Evolutionary conservation across 352 stramenopile species (phyloP).

Genomic region (Blastocystis sp.): DNA sequence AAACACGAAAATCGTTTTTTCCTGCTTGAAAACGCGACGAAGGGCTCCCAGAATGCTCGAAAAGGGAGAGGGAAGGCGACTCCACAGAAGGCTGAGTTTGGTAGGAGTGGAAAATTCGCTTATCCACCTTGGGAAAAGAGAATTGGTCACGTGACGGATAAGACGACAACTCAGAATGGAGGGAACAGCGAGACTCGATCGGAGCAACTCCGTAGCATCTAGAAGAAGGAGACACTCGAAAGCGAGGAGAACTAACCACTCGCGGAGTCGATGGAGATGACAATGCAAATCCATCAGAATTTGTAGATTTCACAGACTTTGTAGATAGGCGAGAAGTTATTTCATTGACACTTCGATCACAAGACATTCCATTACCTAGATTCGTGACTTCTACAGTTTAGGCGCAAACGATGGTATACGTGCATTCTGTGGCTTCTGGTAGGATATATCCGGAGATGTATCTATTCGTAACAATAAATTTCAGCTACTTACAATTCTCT

Average conservation of each 20-base stretch:
- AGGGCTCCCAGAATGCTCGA: too few species aligned
- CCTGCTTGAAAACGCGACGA: too few species aligned
- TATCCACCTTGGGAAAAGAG: not conserved
- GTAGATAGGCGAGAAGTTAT: not conserved
- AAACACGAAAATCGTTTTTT: too few species aligned
- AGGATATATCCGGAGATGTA: not conserved
- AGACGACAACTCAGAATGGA: not conserved
- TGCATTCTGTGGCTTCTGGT: not conserved
- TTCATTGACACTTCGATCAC: not conserved
- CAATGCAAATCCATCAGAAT: not conserved
- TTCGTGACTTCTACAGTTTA: not conserved
- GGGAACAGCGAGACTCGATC: not conserved
- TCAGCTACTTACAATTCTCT: not conserved
- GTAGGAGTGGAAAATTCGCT: not conserved
- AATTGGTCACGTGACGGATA: too few species aligned
- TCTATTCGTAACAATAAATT: not conserved
- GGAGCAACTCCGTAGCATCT: not conserved
- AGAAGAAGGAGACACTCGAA: not conserved
- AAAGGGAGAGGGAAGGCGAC: too few species aligned
- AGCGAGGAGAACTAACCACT: not conserved
- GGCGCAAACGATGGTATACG: not conserved
- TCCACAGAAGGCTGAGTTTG: too few species aligned
- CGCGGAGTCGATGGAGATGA: not conserved
- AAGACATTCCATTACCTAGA: not conserved
- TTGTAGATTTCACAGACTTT: not conserved